Evolutionary conservation across 202 grass and related monocot species (phyloP), one percentile per base, ranked within the genome.

Genomic region (Setaria viridis): DNA sequence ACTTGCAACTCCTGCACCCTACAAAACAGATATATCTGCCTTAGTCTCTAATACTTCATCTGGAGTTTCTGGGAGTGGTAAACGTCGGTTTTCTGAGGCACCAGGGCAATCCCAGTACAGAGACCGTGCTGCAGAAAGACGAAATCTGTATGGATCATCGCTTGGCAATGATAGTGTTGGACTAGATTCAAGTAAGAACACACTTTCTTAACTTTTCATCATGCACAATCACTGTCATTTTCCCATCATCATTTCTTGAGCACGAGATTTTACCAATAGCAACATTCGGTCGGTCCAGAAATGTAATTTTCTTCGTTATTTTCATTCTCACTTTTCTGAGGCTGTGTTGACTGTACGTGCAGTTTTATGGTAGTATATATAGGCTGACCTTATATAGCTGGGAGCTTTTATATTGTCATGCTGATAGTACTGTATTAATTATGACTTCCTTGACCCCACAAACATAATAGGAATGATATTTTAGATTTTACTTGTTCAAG

Each of bases 71-170:
- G 90, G 82, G 58, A 90, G 85, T 74, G 97, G 88, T 47, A 99
- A 92, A 82, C 91, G 97, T 11, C 91, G 97, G 47, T 99, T 99
- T 88, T 99, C 97, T 35, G 97, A 99, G 78, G 91, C 82, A 71
- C 97, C 97, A 70, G 93, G 70, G 49, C 91, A 91, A 80, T 85
- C 79, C 65, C 88, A 93, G 77, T 99, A 99, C 67, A 96, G 97
- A 96, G 97, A 99, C 50, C 88, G 97, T n/a, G 97, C 97, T 43
- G 97, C 97, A 50, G 97, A 99, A 84, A 96, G 97, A 91, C 81
- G 94, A 72, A 99, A 17, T 75, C 80, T 99, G 7, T 97, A 99
- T 76, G 94, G 94, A 57, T 94, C 90, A 54, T 88, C 90, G 19
- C 84, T 84, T 82, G 78, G 76, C 55, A 89, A 75, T 65, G 86